Base-by-base conservation (phyloP, 2,329 filamentous ascomycete species). In the Alternaria triticimaculans region DNA sequence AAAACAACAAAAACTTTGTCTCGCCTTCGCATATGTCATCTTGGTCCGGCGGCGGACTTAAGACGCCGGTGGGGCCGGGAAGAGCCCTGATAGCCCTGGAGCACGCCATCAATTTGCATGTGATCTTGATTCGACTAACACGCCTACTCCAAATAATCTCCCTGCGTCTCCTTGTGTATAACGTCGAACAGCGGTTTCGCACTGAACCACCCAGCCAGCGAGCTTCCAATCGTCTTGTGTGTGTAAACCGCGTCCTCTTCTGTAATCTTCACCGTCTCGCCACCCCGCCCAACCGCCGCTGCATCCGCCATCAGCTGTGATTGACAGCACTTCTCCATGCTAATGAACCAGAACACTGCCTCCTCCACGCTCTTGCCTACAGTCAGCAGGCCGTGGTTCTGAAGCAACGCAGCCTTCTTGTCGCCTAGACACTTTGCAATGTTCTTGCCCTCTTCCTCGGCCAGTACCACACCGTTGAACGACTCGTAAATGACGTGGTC, bases 141-240 rank as follows among this genome's bases (percentile, higher is more conserved):
- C 53, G 23, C 20, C 70, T 78, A 85, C 63, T 83, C 73, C 67
- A 89, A 72, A 75, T 89, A 88, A 11, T 86, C 85, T 2, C 86
- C 86, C 21, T 81, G 81, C 3, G 85, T 87, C 80, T 90, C 87
- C 74, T 85, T 85, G 71, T 89, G 86, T 65, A 91, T 87, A 44
- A 92, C 80, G 81, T 92, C 90, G 80, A 93, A 93, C 66, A 90
- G 70, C 15, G 91, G 90, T 81, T 89, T 89, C 6, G 89, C 91
- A 70, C 85, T 88, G 74, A 93, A 94, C 84, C 87, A 93, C 11
- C 72, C 91, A 0, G 87, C 89, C 33, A 77, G 73, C 15, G 86
- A 83, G 0, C 83, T 86, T 0, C 91, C 91, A 4, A 93, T 82
- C 0, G 87, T 85, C 78, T 90, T 87, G 71, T 87, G 89, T 0